Evolutionary conservation across 176 grass and related monocot species (phyloP), one percentile per base, ranked within the genome.

Genomic region (Eleusine indica): DNA sequence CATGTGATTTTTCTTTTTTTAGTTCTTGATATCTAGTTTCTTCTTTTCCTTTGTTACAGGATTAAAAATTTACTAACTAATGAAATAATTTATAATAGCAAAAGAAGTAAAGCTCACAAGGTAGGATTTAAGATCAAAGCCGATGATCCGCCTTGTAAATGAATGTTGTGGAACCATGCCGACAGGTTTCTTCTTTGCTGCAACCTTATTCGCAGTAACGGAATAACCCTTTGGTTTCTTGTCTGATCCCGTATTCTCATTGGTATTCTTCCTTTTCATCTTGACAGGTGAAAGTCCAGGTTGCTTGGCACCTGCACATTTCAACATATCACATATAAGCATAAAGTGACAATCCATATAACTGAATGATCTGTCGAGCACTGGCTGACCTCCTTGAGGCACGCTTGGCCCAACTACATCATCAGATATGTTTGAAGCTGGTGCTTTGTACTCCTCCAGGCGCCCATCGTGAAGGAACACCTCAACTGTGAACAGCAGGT

Each of bases 401-500:
- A 6, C 0, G 11, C 32, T 82, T 49, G n/a, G n/a, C 0, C 35
- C 73, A 41, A 2, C 15, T 2, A n/a, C 32, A 25, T 40, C 80
- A 54, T 70, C 73, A 54, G 64, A 65, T 17, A 52, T 10, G 8
- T 35, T 41, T 7, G 70, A 28, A 17, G 47, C 25, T 16, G 60
- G 25, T 47, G 70, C 29, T 60, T 30, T 38, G 49, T 73, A 47
- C 86, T 88, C 80, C 80, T 78, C 78, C 14, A 66, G 38, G 29
- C 49, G 79, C 14, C 81, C 86, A 3, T 68, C 68, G 30, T 4
- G 49, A 70, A 79, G 28, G 62, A 80, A 84, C 30, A 68, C 41
- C 62, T 84, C 16, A 68, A 84, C 49, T 14, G 60, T 69, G 39
- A 89, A 49, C 51, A 62, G 16, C 75, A 84, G 74, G 61, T 88